Percentiles rank a stretch among this genome's conserved stretches.
Conservation (phyloP, 352 stramenopile genomes). For the Thraustochytrium striatum region DNA sequence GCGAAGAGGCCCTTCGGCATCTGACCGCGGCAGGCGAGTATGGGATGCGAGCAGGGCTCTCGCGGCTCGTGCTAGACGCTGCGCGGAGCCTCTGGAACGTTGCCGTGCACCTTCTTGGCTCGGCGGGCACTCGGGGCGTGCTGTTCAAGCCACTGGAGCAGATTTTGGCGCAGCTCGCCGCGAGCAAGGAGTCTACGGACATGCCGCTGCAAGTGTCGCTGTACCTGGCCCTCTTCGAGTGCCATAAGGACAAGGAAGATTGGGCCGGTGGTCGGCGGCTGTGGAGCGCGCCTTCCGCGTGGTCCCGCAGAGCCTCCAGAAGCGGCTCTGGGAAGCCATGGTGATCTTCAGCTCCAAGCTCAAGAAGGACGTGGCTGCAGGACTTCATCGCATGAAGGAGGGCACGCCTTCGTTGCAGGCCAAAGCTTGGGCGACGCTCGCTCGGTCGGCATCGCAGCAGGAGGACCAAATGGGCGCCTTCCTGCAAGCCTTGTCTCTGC, state of each 20-base stretch:
- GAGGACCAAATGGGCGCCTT: conserved; percentile 57
- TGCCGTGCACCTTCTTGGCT: conserved; percentile 55
- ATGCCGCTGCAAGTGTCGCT: conserved; percentile 54
- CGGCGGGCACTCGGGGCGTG: conserved; percentile 47
- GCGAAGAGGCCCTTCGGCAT: conserved; percentile 42
- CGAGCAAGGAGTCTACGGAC: conserved; percentile 36
- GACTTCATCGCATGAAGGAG: conserved; percentile 52
- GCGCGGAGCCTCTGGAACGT: conserved; percentile 74
- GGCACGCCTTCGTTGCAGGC: conserved; percentile 48
- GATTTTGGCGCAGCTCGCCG: conserved; percentile 53
- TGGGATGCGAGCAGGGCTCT: conserved; percentile 57
- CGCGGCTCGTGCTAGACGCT: conserved; percentile 63
- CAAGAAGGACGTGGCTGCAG: conserved; percentile 55
- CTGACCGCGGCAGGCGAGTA: conserved; percentile 57
- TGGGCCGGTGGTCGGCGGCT: conserved; percentile 55
- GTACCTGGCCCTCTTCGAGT: conserved; percentile 59
- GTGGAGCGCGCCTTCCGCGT: conserved; percentile 57
- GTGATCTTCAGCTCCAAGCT: conserved; percentile 62
- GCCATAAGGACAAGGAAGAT: conserved; percentile 56
- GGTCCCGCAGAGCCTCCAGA: conserved; percentile 51
- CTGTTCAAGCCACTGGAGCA: conserved; percentile 50
- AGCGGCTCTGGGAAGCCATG: conserved; percentile 58
- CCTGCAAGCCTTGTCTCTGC: conserved; percentile 60
- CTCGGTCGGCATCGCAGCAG: conserved; percentile 51
- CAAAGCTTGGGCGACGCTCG: conserved; percentile 53